Percentiles rank a stretch among this genome's conserved stretches.
Conservation (phyloP, 176 grass and related monocot species). For the Carex parvula region DNA sequence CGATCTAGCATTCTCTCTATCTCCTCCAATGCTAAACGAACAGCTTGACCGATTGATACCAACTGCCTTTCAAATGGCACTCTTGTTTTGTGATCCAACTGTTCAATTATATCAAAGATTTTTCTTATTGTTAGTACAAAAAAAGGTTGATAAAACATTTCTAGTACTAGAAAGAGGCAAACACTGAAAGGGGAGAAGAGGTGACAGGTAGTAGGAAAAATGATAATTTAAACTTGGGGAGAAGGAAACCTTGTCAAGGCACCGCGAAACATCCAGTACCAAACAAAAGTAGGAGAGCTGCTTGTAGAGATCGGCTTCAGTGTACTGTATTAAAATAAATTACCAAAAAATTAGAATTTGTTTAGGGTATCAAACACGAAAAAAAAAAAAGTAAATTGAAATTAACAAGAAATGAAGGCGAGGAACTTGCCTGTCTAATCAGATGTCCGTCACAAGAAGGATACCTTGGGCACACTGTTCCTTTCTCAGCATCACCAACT, state of each 20-base stretch:
- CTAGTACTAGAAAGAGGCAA: too few species aligned
- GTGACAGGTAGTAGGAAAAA: background rate
- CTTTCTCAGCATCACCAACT: conserved; percentile 77
- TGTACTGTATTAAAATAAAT: conserved; percentile 50
- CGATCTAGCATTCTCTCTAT: conserved; percentile 74
- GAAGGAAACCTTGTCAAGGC: conserved; percentile 67
- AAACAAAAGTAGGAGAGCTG: conserved; percentile 90
- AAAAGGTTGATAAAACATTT: conserved; percentile 12
- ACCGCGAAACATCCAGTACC: conserved; percentile 60
- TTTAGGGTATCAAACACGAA: conserved; percentile 2
- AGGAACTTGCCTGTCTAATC: conserved; percentile 56
- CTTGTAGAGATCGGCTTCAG: conserved; percentile 79
- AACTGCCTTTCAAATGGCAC: conserved; percentile 61
- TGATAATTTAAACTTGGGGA: background rate
- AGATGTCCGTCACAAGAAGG: conserved; percentile 76
- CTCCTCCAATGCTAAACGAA: conserved; percentile 48
- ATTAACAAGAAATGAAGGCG: background rate
- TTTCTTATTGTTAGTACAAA: background rate
- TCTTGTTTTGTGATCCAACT: conserved; percentile 72
- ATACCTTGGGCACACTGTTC: conserved; percentile 82
- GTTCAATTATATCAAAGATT: conserved; percentile 27
- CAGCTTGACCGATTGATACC: conserved; percentile 37
- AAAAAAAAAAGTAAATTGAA: conserved; percentile 3
- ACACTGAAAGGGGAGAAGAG: too few species aligned
- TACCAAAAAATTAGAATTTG: conserved; percentile 17